Evolutionary conservation across 164 flowering plant genomes (phyloP).

Genomic region (grape (Vitis vinifera)): ASM3070453v1 NC_081810.1:9005001-9005500

Average conservation of each 20-base stretch:
- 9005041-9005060: background rate
- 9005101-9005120: constrained; percentile 37
- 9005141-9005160: constrained; percentile 98
- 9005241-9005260: constrained; percentile 96
- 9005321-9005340: background rate
- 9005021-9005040: no score
- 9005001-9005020: background rate
- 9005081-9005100: background rate
- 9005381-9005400: background rate
- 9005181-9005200: constrained; percentile 97
- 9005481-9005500: constrained; percentile 60
- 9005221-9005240: constrained; percentile 97
- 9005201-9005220: constrained; percentile 98
- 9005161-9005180: constrained; percentile 99
- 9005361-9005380: background rate
- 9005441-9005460: background rate
- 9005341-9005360: background rate
- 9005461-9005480: background rate
- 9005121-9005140: constrained; percentile 94
- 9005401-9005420: background rate
- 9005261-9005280: constrained; percentile 99
- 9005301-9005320: background rate
- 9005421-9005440: background rate
- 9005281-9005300: constrained; percentile 1
- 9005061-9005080: background rate